Base-by-base conservation (phyloP, 306 rosid genomes). In the Gynostemma pentaphyllum region DNA sequence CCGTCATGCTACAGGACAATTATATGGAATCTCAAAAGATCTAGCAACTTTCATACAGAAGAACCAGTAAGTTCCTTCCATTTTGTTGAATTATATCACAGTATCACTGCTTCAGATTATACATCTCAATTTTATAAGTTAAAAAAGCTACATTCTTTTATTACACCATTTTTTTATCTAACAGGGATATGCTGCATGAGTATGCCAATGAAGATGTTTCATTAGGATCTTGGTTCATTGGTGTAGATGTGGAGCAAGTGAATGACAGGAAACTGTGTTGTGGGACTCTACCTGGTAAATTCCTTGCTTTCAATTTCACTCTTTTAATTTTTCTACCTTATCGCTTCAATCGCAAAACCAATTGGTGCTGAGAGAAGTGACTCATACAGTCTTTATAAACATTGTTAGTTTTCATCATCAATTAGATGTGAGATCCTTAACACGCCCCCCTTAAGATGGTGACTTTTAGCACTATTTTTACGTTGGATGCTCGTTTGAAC, bases 121-220 rank as follows among this genome's bases (percentile, higher is more conserved):
- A 56, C 63, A 1, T 10, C 64, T 19, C 12, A 11, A 18, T 32
- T 19, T n/a, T n/a, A n/a, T n/a, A n/a, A n/a, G n/a, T n/a, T n/a
- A 4, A 44, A 44, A 44, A 44, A 44, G 18, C 18, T 44, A 12
- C 41, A 9, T 44, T 5, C 16, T 29, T 62, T 14, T 12, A 21
- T 18, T 18, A 32, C 39, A n/a, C n/a, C n/a, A n/a, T 76, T 50
- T 59, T 61, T 37, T 59, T 53, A 72, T 67, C 56, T 14, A 7
- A 6, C 73, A 91, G 96, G 83, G 78, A 82, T 57, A 42, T 85
- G 75, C 90, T 91, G 71, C 96, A 87, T 78, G 83, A 85, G 75
- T 91, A 85, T 61, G 96, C 89, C 14, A 91, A 91, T 40, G 97
- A 91, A 77, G 97, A 91, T 79, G 96, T 91, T 68, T 85, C 97